A percentile compares a stretch with the other conserved stretches of the same genome.
Evolutionary conservation across 2,329 filamentous ascomycete species (phyloP).

Genomic region (Aspergillus ustus): DNA sequence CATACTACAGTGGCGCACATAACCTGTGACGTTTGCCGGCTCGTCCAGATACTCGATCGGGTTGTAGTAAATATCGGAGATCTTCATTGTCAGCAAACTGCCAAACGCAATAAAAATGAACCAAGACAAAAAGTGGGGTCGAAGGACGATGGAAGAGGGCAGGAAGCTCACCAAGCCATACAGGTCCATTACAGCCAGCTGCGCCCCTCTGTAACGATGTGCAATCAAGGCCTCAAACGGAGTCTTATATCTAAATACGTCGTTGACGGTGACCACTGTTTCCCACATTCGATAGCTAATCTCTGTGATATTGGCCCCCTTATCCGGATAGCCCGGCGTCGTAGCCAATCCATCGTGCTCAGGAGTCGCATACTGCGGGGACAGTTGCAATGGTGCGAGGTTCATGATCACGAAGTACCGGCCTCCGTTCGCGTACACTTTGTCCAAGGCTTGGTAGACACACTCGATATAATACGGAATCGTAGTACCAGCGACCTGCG

Average conservation of each 20-base stretch:
- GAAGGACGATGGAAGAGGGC: not conserved
- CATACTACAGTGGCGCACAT: slow-evolving; percentile 59
- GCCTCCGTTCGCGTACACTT: slow-evolving; percentile 68
- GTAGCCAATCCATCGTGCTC: slow-evolving; percentile 49
- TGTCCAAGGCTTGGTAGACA: slow-evolving; percentile 66
- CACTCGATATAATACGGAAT: slow-evolving; percentile 71
- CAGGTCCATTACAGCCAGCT: slow-evolving; percentile 70
- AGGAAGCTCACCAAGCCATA: slow-evolving; percentile 57
- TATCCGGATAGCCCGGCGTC: slow-evolving; percentile 55
- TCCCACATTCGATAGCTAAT: slow-evolving; percentile 58
- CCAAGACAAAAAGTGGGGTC: not conserved
- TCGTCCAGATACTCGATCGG: slow-evolving; percentile 64
- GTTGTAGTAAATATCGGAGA: slow-evolving; percentile 64
- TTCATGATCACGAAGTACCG: slow-evolving; percentile 76
- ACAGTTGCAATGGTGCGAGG: slow-evolving; percentile 67
- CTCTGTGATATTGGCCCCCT: slow-evolving; percentile 55
- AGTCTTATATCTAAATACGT: slow-evolving; percentile 57
- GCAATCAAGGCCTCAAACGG: slow-evolving; percentile 51
- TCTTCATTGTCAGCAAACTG: slow-evolving; percentile 11
- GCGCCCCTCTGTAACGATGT: slow-evolving; percentile 57
- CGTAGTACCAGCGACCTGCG: slow-evolving; percentile 62
- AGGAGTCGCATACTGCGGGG: slow-evolving; percentile 66
- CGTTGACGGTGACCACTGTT: slow-evolving; percentile 56
- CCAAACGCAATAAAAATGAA: not conserved
- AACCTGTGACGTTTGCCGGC: slow-evolving; percentile 66